Evolutionary conservation across 2,329 filamentous ascomycete genomes (phyloP).

Genomic region (Pseudogymnoascus sp.): DNA sequence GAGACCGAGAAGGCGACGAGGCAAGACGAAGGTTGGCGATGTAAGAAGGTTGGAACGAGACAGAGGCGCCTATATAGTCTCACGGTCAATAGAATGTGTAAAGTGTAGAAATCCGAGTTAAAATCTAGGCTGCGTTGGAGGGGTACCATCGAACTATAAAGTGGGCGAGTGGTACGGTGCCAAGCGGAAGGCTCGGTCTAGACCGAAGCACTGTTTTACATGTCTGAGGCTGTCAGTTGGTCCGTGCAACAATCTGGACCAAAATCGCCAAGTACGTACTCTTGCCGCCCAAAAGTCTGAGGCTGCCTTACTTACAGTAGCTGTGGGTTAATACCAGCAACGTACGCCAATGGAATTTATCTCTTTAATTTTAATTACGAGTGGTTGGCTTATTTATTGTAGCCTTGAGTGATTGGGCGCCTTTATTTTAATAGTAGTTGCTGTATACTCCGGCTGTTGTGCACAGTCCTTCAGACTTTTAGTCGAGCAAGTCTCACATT

Average conservation of each 20-base stretch:
- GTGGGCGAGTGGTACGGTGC: slow-evolving; percentile 3
- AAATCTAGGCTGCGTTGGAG: not conserved
- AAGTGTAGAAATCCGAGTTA: not conserved
- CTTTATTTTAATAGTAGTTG: not conserved
- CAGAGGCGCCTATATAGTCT: not conserved
- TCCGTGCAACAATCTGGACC: not conserved
- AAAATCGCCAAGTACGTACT: not conserved
- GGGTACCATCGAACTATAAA: not conserved
- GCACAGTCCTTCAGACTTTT: not conserved
- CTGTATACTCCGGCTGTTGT: not conserved
- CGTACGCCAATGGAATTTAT: not conserved
- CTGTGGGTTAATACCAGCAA: not conserved
- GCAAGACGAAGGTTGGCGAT: not conserved
- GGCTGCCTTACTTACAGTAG: not conserved
- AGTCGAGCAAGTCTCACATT: not conserved
- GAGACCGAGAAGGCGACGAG: not conserved
- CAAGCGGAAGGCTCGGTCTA: slow-evolving; percentile 4
- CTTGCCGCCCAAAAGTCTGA: not conserved
- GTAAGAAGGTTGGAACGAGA: not conserved
- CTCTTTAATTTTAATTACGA: not conserved
- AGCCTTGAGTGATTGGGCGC: not conserved
- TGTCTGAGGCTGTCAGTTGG: not conserved
- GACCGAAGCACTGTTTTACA: not conserved
- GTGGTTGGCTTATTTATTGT: not conserved
- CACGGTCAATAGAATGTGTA: not conserved